Conservation (phyloP, 2,329 filamentous ascomycete species). For the Fusarium siculi region DNA sequence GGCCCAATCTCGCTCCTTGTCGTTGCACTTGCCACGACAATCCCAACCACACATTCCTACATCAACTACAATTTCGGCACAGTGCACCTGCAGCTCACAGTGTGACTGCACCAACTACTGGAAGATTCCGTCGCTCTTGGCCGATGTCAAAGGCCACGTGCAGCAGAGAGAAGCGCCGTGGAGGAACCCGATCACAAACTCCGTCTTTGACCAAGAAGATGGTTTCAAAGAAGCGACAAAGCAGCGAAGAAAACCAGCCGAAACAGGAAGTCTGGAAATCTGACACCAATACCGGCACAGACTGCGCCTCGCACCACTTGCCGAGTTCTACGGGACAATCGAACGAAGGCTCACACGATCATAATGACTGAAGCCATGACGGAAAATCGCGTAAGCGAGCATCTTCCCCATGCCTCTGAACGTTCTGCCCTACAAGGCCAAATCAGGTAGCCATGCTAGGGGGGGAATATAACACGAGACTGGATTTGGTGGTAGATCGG, state of each 20-base stretch:
- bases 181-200: conserved; percentile 1
- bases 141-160: conserved; percentile 2
- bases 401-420: background rate
- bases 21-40: conserved; percentile 38
- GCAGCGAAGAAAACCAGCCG: background rate
- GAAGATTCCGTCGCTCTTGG: conserved; percentile 37
- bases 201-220: conserved; percentile 1
- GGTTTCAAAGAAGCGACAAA: background rate
- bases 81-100: conserved; percentile 8
- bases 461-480: too few relatives aligned
- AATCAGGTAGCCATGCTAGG: background rate
- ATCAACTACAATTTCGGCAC: conserved; percentile 14
- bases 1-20: conserved; percentile 26
- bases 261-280: conserved; percentile 12
- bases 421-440: background rate
- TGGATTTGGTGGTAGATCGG: too few relatives aligned
- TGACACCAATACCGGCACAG: conserved; percentile 7
- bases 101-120: conserved; percentile 31
- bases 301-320: conserved; percentile 20
- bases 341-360: conserved; percentile 14
- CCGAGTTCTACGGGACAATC: conserved; percentile 23
- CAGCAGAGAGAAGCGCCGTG: conserved; percentile 9
- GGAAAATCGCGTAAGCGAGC: background rate
- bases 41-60: conserved; percentile 12
- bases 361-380: conserved; percentile 23